phyloP scores from a whole-genome alignment of 768 basidiomycete genomes.

The Porphyrellus cyaneotinctus region DNA sequence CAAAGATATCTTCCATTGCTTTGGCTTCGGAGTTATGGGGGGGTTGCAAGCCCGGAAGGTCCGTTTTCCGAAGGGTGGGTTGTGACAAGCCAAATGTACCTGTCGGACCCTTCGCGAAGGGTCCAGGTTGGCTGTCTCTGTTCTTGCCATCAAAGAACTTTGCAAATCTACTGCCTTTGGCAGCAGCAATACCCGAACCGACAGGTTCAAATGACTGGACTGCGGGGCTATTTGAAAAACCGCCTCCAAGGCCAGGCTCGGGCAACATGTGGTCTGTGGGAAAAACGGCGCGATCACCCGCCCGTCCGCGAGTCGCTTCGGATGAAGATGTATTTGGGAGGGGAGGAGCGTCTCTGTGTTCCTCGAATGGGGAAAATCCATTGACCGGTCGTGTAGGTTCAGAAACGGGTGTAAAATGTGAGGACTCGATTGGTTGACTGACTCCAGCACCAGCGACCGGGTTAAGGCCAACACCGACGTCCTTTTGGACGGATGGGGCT shows the following conservation, averaged over 20 bases:
- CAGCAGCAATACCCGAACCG: constrained; percentile 45
- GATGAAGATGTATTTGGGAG: constrained; percentile 11
- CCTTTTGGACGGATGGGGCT: constrained; percentile 24
- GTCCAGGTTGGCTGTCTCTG: constrained; percentile 37
- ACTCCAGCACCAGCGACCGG: constrained; percentile 4
- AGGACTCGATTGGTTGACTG: constrained; percentile 16
- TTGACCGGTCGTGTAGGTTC: constrained; percentile 18
- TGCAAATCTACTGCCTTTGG: constrained; percentile 79
- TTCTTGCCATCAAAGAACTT: constrained; percentile 82
- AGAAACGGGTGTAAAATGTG: constrained; percentile 7
- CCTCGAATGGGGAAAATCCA: constrained; percentile 59
- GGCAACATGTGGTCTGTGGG: constrained; percentile 18
- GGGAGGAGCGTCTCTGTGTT: constrained; percentile 23
- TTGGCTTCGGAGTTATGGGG: constrained; percentile 47
- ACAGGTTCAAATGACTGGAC: constrained; percentile 26
- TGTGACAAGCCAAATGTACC: constrained; percentile 43
- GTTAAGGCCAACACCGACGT: constrained; percentile 10
- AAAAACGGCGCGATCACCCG: constrained; percentile 23
- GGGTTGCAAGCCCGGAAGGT: constrained; percentile 34
- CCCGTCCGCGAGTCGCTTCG: constrained; percentile 19
- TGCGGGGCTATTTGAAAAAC: constrained; percentile 13
- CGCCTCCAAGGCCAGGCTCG: constrained; percentile 17
- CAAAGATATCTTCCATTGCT: constrained; percentile 76
- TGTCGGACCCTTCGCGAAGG: constrained; percentile 37
- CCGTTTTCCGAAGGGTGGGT: constrained; percentile 46